Conservation (phyloP, 2,329 filamentous ascomycete genomes). For the Graphilbum ipis-grandicollis region DNA sequence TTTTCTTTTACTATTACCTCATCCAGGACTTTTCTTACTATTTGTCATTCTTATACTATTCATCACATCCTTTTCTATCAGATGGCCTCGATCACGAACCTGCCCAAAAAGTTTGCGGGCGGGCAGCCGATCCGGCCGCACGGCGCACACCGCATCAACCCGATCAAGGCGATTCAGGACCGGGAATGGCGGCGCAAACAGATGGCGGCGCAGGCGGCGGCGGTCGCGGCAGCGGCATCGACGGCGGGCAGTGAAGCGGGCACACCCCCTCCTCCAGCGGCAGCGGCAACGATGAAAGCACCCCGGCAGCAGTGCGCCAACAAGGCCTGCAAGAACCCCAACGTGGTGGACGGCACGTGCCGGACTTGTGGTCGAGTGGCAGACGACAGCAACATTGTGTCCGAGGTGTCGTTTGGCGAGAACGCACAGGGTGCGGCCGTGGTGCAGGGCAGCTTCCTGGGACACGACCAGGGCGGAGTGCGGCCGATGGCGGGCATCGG, state of each 20-base stretch:
- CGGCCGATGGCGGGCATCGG: conserved; percentile 44
- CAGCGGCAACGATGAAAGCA: too few species aligned
- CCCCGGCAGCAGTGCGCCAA: conserved; percentile 33
- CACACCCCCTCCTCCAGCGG: too few species aligned
- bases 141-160: conserved; percentile 19
- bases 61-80: too few species aligned
- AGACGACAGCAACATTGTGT: conserved; percentile 75
- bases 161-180: conserved; percentile 33
- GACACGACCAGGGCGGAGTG: conserved; percentile 68
- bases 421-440: conserved; percentile 69
- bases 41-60: too few species aligned
- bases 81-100: conserved; percentile 6
- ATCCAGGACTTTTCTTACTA: too few species aligned
- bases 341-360: conserved; percentile 53
- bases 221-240: conserved; percentile 6
- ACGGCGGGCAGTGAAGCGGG: too few species aligned
- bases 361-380: conserved; percentile 71
- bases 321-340: conserved; percentile 40
- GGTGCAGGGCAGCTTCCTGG: conserved; percentile 79
- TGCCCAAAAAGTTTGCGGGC: conserved; percentile 10
- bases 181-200: conserved; percentile 25
- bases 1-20: too few species aligned
- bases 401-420: conserved; percentile 85
- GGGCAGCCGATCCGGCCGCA: conserved; percentile 11
- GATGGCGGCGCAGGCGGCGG: conserved; percentile 15